A percentile compares a stretch with the other conserved stretches of the same genome.
Conservation (phyloP, 495 filamentous ascomycete genomes). For the Articulospora tetracladia region DNA sequence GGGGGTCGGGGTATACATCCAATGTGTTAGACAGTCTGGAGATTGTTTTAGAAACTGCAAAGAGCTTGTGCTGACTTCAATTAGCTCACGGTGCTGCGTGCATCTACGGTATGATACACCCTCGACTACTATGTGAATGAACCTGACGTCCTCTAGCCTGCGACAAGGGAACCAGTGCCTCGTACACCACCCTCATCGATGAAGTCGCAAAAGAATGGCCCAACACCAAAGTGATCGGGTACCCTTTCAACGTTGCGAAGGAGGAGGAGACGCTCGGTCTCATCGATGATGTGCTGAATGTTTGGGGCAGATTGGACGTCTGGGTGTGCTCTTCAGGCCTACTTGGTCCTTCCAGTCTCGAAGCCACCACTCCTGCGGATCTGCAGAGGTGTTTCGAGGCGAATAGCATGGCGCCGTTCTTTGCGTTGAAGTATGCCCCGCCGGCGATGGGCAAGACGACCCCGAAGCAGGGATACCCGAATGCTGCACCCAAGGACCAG, state of each 20-base stretch:
- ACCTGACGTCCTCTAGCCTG: constrained; percentile 14
- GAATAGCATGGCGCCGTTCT: constrained; percentile 56
- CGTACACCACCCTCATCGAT: constrained; percentile 26
- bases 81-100: constrained; percentile 59
- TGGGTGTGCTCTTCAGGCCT: constrained; percentile 55
- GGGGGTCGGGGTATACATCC: neutral
- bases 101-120: constrained; percentile 44
- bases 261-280: constrained; percentile 56
- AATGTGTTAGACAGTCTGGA: neutral
- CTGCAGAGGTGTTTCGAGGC: constrained; percentile 52
- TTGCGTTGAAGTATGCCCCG: constrained; percentile 58
- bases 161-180: constrained; percentile 14
- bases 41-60: constrained; percentile 3
- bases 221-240: constrained; percentile 55
- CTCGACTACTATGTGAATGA: neutral
- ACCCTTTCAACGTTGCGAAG: constrained; percentile 49
- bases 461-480: constrained; percentile 49
- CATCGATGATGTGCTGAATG: constrained; percentile 58
- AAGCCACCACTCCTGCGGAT: constrained; percentile 47
- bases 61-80: constrained; percentile 10
- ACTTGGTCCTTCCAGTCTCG: constrained; percentile 52
- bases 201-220: constrained; percentile 35
- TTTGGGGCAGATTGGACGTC: constrained; percentile 55
- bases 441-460: constrained; percentile 57
- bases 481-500: constrained; percentile 52